Conservation (phyloP, 1,284 basidiomycete genomes). For the Cryptococcus neoformans region DNA sequence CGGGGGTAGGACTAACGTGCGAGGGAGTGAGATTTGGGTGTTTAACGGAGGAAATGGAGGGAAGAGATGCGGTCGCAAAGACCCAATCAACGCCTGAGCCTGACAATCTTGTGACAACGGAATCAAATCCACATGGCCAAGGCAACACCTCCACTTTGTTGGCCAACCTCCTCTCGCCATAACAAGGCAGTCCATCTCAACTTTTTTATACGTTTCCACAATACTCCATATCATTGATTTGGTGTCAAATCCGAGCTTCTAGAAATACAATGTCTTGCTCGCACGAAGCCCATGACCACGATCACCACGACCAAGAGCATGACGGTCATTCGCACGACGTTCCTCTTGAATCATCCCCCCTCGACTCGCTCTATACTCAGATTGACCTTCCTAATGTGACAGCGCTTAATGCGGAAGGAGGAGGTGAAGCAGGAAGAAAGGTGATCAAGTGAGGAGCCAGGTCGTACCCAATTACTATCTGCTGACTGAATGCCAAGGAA, state of each 20-base stretch:
- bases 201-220: too few species aligned
- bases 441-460: conserved; percentile 42
- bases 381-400: conserved; percentile 47
- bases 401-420: conserved; percentile 44
- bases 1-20: too few species aligned
- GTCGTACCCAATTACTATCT: neutral
- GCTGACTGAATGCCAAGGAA: conserved; percentile 3
- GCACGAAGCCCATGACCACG: conserved; percentile 1
- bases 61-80: neutral
- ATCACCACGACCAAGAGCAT: conserved; percentile 8
- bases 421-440: conserved; percentile 39
- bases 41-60: neutral
- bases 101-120: conserved; percentile 6
- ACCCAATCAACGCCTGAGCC: conserved; percentile 9
- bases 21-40: too few species aligned
- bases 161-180: too few species aligned
- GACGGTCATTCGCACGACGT: conserved; percentile 45
- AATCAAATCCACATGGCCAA: neutral
- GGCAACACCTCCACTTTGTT: neutral
- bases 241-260: neutral
- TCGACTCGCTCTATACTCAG: conserved; percentile 39
- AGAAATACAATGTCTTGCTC: neutral
- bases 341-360: conserved; percentile 40
- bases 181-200: too few species aligned
- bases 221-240: too few species aligned